These are phyloP conservation scores for Magnusiomyces suaveolens DNA, from an alignment of 1,139 yeast species.

Conservation along the genomic window DNA sequence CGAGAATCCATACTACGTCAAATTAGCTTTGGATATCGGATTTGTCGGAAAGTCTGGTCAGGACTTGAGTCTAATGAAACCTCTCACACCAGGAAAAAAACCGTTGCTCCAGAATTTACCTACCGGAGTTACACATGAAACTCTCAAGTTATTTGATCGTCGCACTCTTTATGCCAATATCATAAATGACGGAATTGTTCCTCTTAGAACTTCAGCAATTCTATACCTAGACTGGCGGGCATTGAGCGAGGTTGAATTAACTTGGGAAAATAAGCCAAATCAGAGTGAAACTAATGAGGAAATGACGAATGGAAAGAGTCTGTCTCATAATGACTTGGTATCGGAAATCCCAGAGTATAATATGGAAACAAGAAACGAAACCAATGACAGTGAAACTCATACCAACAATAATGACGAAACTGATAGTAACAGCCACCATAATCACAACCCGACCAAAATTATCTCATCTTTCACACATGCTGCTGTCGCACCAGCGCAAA, in stretches of 20 bases:
- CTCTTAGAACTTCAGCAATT: conserved; percentile 76
- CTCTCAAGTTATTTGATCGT: conserved; percentile 51
- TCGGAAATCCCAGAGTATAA: conserved; percentile 5
- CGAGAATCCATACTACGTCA: conserved; percentile 83
- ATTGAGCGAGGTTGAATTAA: conserved; percentile 40
- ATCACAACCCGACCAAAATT: no score
- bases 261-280: conserved; percentile 16
- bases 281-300: neutral
- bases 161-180: conserved; percentile 74
- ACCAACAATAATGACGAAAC: conserved; percentile 2
- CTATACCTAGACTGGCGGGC: conserved; percentile 70
- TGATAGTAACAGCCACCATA: no score
- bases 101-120: conserved; percentile 72
- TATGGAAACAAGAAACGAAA: neutral
- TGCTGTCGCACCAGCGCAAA: conserved; percentile 17
- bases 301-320: conserved; percentile 15
- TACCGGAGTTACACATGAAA: conserved; percentile 66
- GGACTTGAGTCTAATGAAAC: conserved; percentile 63
- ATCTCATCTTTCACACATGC: neutral
- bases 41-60: conserved; percentile 90
- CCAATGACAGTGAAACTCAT: conserved; percentile 7
- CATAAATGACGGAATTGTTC: conserved; percentile 88
- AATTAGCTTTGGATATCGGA: conserved; percentile 77
- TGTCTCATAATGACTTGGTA: conserved; percentile 16
- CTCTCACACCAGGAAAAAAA: conserved; percentile 27